Evolutionary conservation across 352 stramenopile species (phyloP).

Genomic region (Globisporangium echinulatum): DNA sequence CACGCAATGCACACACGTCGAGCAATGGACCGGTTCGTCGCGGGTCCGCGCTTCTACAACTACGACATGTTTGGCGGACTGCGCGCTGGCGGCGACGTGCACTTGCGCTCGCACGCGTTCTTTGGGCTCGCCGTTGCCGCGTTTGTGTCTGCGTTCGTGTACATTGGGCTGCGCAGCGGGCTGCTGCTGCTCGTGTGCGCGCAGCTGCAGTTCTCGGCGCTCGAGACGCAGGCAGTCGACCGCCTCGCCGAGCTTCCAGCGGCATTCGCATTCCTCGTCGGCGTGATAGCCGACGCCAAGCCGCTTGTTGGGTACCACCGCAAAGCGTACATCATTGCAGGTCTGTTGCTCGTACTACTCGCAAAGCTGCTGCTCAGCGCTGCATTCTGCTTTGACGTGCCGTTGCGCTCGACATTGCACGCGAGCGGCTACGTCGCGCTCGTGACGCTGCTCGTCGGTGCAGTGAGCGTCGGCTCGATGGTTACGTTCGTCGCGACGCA

Average conservation of each 20-base stretch:
- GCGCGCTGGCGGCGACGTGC: conserved; percentile 10
- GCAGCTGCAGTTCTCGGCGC: conserved; percentile 7
- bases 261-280: conserved; percentile 63
- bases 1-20: too few species aligned
- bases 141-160: conserved; percentile 16
- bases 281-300: conserved; percentile 52
- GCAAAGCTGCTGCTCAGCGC: conserved; percentile 2
- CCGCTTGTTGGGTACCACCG: conserved; percentile 56
- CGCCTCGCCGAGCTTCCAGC: conserved; percentile 31
- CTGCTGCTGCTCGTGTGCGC: conserved; percentile 13
- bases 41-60: conserved; percentile 20
- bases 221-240: conserved; percentile 20
- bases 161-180: conserved; percentile 12
- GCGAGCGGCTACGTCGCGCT: conserved; percentile 6
- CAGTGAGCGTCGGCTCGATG: conserved; percentile 17
- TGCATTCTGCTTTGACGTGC: conserved; percentile 4
- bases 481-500: conserved; percentile 16
- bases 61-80: conserved; percentile 18
- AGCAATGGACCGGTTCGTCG: conserved; percentile 11
- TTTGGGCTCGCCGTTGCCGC: conserved; percentile 13
- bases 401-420: not conserved
- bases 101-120: conserved; percentile 11
- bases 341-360: conserved; percentile 12
- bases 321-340: conserved; percentile 75
- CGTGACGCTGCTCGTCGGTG: conserved; percentile 9